Base-by-base conservation (phyloP, 2,329 filamentous ascomycete genomes). In the Magnaporthiopsis rhizophila region DNA sequence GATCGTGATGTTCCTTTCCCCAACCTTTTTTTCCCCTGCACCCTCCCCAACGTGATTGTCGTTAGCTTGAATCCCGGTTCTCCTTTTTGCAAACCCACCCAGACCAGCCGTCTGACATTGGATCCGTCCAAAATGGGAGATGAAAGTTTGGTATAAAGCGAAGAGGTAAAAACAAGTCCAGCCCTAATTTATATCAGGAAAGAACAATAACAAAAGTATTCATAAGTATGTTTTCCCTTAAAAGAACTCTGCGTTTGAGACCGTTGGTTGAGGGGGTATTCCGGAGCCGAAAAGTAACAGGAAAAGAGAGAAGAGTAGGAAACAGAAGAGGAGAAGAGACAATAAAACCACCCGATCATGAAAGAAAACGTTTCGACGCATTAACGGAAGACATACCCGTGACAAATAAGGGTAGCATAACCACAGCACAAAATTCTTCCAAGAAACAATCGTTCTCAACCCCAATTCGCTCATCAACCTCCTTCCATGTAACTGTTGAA, bases 211-310 rank as follows among this genome's bases (percentile, higher is more conserved):
- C 38, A 15, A 15, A 15, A 45, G 61, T 7, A 18, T 21, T 26
- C 24, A 38, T 50, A 15, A 64, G 36, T 34, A 9, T 36, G 21
- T 64, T 61, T 64, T 64, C 32, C 63, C 58, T 58, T 18, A 5
- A 30, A 50, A 38, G 9, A 34, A 38, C 63, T 34, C 60, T 57
- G 57, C 5, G 21, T 59, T 11, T 34, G 36, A 36, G 15, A 36
- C 50, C 53, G 30, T 36, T 56, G 13, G 30, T n/a, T n/a, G 24
- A 62, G 34, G 36, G 61, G 58, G 61, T 62, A 62, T 62, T 62
- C 61, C 57, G 50, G 50, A 62, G 38, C 45, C 61, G 21, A 24
- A 62, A 38, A 28, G 7, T n/a, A 38, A 61, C 32, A 59, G 26
- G 36, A 50, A 38, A 59, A 30, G 30, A 30, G 30, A 30, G 2